Conservation (phyloP, 768 basidiomycete species). For the Boletus eberwhitei region DNA sequence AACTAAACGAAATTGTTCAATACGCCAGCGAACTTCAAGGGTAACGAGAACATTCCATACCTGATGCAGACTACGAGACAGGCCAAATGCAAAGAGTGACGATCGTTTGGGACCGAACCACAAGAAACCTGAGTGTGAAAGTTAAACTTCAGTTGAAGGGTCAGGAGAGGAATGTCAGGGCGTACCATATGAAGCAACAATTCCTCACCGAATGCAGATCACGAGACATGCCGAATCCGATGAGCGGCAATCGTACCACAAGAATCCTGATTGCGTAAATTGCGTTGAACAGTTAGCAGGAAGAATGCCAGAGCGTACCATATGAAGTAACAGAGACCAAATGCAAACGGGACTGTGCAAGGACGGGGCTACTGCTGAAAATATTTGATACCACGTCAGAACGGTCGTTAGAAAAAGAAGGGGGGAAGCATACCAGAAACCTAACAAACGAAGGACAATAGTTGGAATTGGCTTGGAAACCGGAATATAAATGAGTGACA, state of each 20-base stretch:
- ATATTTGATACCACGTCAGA: background rate
- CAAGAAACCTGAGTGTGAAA: background rate
- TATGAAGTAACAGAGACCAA: background rate
- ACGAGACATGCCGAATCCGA: background rate
- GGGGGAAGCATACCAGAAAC: background rate
- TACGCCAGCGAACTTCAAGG: too few species aligned
- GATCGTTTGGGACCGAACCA: background rate
- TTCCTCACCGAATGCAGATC: background rate
- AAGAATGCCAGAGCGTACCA: background rate
- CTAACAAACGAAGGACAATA: slow-evolving; percentile 15
- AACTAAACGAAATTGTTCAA: background rate
- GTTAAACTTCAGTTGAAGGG: background rate
- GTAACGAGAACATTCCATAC: background rate
- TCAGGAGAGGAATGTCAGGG: background rate
- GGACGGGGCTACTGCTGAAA: background rate
- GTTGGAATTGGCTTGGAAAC: slow-evolving; percentile 6
- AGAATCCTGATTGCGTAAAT: background rate
- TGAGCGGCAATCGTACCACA: background rate
- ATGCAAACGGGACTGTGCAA: background rate
- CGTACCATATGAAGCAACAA: slow-evolving; percentile 4
- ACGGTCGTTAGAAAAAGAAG: background rate
- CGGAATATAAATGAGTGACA: slow-evolving; percentile 12
- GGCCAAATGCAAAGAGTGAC: background rate
- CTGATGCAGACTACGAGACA: slow-evolving; percentile 1
- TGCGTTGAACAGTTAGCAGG: background rate